phyloP scores from a whole-genome alignment of 2,329 filamentous ascomycete genomes.

The Teratosphaeria gauchensis region DNA sequence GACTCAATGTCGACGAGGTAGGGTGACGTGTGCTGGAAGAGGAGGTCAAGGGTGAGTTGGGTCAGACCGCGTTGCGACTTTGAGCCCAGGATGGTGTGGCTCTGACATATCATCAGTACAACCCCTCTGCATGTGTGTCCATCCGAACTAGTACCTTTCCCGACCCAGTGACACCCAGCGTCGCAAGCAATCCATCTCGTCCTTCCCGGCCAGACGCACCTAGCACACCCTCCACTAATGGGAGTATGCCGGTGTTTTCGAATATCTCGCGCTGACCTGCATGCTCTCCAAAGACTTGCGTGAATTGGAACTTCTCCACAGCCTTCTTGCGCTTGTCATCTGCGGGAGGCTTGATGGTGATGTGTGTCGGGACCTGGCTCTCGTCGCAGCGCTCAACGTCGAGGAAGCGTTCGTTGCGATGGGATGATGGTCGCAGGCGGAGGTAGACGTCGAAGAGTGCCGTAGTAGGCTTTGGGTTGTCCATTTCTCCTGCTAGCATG shows the following conservation, averaged over 20 bases:
- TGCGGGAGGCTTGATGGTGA: slow-evolving; percentile 54
- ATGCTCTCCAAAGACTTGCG: slow-evolving; percentile 80
- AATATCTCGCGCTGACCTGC: slow-evolving; percentile 81
- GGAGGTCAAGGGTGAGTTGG: slow-evolving; percentile 79
- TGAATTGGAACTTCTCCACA: slow-evolving; percentile 90
- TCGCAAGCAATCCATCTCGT: slow-evolving; percentile 81
- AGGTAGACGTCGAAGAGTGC: slow-evolving; percentile 84
- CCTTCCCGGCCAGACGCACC: slow-evolving; percentile 64
- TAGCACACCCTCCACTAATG: slow-evolving; percentile 72
- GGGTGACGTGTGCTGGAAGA: slow-evolving; percentile 71
- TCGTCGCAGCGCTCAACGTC: slow-evolving; percentile 53
- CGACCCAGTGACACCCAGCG: slow-evolving; percentile 86
- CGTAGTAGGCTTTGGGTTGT: slow-evolving; percentile 13
- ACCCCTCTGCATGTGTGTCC: not conserved
- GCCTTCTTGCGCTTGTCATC: slow-evolving; percentile 75
- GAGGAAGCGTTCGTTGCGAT: slow-evolving; percentile 58
- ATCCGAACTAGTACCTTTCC: slow-evolving; percentile 55
- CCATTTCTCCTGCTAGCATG: slow-evolving; percentile 11
- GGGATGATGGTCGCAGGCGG: slow-evolving; percentile 51
- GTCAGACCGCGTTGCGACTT: slow-evolving; percentile 78
- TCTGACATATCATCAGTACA: slow-evolving; percentile 44
- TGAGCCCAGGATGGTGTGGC: slow-evolving; percentile 89
- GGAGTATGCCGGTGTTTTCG: slow-evolving; percentile 62
- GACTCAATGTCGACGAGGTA: slow-evolving; percentile 54
- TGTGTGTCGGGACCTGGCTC: slow-evolving; percentile 36